Evolutionary conservation across 495 filamentous ascomycete species (phyloP).

Genomic region (Glonium stellatum): DNA sequence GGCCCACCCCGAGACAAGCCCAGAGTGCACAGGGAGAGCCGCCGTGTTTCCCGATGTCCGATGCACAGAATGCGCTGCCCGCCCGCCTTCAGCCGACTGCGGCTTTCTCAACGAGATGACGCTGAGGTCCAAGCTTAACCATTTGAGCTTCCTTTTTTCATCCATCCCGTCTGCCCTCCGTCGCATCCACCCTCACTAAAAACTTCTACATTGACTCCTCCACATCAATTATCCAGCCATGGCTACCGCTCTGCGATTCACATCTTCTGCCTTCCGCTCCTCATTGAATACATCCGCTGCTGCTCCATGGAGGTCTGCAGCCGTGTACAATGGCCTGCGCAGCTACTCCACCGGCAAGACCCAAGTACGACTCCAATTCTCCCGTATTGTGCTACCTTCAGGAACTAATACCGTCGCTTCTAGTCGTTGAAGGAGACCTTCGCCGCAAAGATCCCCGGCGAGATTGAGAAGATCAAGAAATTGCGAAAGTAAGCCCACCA

Average conservation of each 20-base stretch:
- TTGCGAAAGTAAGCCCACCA: constrained; percentile 68
- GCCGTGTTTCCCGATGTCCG: constrained; percentile 1
- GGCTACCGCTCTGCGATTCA: constrained; percentile 72
- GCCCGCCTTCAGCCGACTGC: no score
- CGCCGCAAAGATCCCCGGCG: constrained; percentile 84
- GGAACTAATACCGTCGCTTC: constrained; percentile 24
- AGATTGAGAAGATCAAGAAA: constrained; percentile 99
- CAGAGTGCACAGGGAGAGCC: not conserved
- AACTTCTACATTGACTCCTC: constrained; percentile 16
- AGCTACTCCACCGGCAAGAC: constrained; percentile 83
- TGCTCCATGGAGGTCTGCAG: constrained; percentile 47
- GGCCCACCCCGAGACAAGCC: not conserved
- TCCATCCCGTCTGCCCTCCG: constrained; percentile 3
- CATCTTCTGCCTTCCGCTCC: constrained; percentile 67
- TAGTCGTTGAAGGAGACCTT: constrained; percentile 98
- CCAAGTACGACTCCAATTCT: constrained; percentile 51
- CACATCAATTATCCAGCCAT: constrained; percentile 47
- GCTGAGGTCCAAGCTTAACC: constrained; percentile 10
- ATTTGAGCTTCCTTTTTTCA: constrained; percentile 19
- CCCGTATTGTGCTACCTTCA: not conserved
- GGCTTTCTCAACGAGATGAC: not conserved
- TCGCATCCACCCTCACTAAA: constrained; percentile 7
- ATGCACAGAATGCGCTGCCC: not conserved
- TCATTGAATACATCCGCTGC: constrained; percentile 55
- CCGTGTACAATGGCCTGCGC: constrained; percentile 72